Evolutionary conservation across 1,139 yeast species (phyloP).

Genomic region (Diutina neorugosa): DNA sequence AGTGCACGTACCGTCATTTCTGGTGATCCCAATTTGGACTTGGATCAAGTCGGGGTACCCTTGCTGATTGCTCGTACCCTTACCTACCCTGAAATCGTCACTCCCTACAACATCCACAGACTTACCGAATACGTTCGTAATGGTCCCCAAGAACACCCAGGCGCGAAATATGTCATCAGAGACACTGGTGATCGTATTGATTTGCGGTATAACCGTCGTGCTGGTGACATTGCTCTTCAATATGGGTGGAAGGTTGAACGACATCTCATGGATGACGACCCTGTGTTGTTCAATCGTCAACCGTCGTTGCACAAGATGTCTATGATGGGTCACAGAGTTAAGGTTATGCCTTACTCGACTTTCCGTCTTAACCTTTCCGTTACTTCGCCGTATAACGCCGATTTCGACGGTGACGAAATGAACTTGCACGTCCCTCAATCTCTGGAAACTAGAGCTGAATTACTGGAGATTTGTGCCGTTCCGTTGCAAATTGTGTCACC

Average conservation of each 20-base stretch:
- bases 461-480: conserved; percentile 90
- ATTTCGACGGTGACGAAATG: conserved; percentile 99
- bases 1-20: conserved; percentile 99
- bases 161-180: conserved; percentile 96
- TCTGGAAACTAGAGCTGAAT: conserved; percentile 94
- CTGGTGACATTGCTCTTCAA: conserved; percentile 95
- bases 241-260: conserved; percentile 99
- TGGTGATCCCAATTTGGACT: conserved; percentile 95
- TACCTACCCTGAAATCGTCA: conserved; percentile 93
- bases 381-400: conserved; percentile 98
- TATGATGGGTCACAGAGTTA: conserved; percentile 99
- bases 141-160: conserved; percentile 99
- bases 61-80: conserved; percentile 90
- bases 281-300: conserved; percentile 96
- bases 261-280: conserved; percentile 94
- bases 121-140: conserved; percentile 88
- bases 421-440: conserved; percentile 98
- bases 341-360: conserved; percentile 97
- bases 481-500: conserved; percentile 97
- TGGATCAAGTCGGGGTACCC: conserved; percentile 98
- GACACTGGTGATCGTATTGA: conserved; percentile 99
- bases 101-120: conserved; percentile 92
- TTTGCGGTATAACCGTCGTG: conserved; percentile 90
- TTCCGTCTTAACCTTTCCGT: conserved; percentile 94
- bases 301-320: conserved; percentile 99